A percentile compares a stretch with the other conserved stretches of the same genome.
Conservation (phyloP, 805 yeast genomes). For the Yarrowia sp. region DNA sequence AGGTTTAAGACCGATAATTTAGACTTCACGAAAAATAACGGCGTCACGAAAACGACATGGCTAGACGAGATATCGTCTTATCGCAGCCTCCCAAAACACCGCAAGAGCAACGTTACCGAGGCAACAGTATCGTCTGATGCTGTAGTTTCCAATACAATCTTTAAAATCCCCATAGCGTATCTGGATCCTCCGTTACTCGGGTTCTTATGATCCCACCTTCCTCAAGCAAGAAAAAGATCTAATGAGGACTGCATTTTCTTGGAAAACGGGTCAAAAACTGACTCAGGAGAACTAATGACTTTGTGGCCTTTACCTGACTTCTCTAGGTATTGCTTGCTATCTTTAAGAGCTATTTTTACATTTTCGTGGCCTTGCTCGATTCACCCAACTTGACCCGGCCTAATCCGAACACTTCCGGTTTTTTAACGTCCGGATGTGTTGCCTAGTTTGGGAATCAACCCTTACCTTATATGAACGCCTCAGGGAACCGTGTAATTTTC, state of each 20-base stretch:
- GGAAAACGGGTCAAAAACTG: background rate
- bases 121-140: too few relatives aligned
- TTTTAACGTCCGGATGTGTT: background rate
- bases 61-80: background rate
- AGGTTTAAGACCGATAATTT: background rate
- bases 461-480: background rate
- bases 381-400: background rate
- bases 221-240: too few relatives aligned
- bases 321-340: background rate
- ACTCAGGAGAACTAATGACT: background rate
- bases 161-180: too few relatives aligned
- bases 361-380: background rate
- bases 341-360: background rate
- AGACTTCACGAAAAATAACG: constrained; percentile 1
- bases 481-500: background rate
- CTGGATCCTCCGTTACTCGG: too few relatives aligned
- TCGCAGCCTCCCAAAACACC: background rate
- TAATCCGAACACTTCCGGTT: background rate
- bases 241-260: too few relatives aligned
- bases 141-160: too few relatives aligned
- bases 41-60: background rate
- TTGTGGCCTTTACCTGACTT: too few relatives aligned
- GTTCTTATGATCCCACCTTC: too few relatives aligned
- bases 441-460: background rate
- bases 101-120: too few relatives aligned